A percentile compares a stretch with the other conserved stretches of the same genome.
Conservation (phyloP, 2,329 filamentous ascomycete species). For the Thielaviopsis cerberus region DNA sequence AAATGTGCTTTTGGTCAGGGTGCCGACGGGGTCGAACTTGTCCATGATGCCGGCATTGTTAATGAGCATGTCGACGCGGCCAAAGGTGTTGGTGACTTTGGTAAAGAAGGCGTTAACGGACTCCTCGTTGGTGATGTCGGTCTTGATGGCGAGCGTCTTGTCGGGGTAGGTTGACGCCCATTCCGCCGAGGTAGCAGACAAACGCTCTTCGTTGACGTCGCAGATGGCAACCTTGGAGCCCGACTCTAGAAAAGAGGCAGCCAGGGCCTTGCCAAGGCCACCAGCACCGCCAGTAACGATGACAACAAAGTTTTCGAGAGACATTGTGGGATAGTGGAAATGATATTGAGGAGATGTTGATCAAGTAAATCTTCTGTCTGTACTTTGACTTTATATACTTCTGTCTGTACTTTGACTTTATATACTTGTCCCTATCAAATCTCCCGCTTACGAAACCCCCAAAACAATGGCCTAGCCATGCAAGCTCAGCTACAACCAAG, state of each 20-base stretch:
- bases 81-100: constrained; percentile 13
- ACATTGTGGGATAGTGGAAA: background rate
- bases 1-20: constrained; percentile 28
- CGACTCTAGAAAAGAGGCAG: constrained; percentile 18
- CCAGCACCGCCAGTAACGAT: constrained; percentile 13
- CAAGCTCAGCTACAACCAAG: too few species aligned
- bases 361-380: too few species aligned
- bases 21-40: constrained; percentile 32
- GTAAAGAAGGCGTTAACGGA: constrained; percentile 16
- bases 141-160: constrained; percentile 15
- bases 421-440: too few species aligned
- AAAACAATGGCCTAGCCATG: too few species aligned
- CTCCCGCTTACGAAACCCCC: too few species aligned
- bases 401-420: too few species aligned
- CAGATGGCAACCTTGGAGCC: constrained; percentile 19
- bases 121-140: constrained; percentile 22
- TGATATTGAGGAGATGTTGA: background rate
- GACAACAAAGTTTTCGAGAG: constrained; percentile 4
- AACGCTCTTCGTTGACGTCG: constrained; percentile 18
- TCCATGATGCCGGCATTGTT: constrained; percentile 43
- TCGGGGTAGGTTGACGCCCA: constrained; percentile 16
- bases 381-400: too few species aligned
- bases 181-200: constrained; percentile 14
- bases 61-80: constrained; percentile 30
- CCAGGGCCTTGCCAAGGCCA: constrained; percentile 15